Evolutionary conservation across 2,329 filamentous ascomycete genomes (phyloP).

Genomic region (Diaporthe amygdali): DNA sequence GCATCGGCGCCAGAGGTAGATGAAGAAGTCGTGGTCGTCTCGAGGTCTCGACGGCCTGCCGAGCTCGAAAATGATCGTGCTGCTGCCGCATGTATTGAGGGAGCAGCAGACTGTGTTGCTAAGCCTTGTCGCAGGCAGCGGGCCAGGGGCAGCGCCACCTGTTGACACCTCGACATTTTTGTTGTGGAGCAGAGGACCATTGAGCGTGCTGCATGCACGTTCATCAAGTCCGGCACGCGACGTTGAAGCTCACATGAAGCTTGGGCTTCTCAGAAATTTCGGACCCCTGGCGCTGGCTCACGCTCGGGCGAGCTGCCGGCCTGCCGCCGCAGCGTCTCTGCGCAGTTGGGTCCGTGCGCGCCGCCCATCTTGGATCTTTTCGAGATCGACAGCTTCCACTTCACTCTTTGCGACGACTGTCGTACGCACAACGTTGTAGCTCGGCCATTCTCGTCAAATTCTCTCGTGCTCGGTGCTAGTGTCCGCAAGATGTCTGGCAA

Average conservation of each 20-base stretch:
- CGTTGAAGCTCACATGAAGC: not conserved
- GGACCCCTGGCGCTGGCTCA: slow-evolving; percentile 20
- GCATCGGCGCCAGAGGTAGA: slow-evolving; percentile 20
- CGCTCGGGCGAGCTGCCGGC: slow-evolving; percentile 9
- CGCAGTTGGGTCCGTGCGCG: slow-evolving; percentile 21
- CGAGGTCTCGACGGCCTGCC: slow-evolving; percentile 42
- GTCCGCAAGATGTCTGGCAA: slow-evolving; percentile 48
- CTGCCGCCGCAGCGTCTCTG: not conserved
- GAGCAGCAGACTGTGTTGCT: slow-evolving; percentile 36
- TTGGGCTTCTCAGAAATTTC: slow-evolving; percentile 34
- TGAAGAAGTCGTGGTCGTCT: slow-evolving; percentile 33
- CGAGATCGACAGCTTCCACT: not conserved
- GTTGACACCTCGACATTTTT: slow-evolving; percentile 65
- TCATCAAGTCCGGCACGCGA: slow-evolving; percentile 18
- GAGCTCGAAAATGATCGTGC: slow-evolving; percentile 42
- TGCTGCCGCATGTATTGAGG: slow-evolving; percentile 40
- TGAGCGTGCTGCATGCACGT: slow-evolving; percentile 25
- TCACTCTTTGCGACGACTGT: not conserved
- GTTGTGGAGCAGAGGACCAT: slow-evolving; percentile 24
- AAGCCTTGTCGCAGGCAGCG: slow-evolving; percentile 54
- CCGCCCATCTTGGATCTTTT: slow-evolving; percentile 20
- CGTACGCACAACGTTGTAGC: not conserved
- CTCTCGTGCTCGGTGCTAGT: not conserved
- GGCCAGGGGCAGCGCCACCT: slow-evolving; percentile 61
- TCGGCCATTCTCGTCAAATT: not conserved